A percentile compares a stretch with the other conserved stretches of the same genome.
Conservation (phyloP, 2,329 filamentous ascomycete genomes). For the Talaromyces funiculosus region DNA sequence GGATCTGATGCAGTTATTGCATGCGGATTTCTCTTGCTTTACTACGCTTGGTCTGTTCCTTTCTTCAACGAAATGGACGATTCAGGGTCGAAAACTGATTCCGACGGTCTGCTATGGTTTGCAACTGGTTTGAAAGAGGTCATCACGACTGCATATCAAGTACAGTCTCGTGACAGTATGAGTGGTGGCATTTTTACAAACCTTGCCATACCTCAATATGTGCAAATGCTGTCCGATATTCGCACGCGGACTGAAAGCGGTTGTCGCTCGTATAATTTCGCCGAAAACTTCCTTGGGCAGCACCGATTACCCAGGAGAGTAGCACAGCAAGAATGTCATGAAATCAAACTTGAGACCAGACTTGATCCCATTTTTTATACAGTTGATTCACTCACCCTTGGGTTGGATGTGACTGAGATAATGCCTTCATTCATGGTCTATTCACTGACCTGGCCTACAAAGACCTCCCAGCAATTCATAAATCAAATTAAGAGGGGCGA, state of each 20-base stretch:
- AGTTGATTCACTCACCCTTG: neutral
- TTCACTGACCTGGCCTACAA: neutral
- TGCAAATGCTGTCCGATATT: neutral
- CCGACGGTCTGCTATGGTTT: constrained; percentile 3
- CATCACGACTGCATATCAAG: neutral
- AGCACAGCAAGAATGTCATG: neutral
- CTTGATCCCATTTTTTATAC: neutral
- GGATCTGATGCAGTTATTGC: neutral
- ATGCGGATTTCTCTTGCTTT: constrained; percentile 4
- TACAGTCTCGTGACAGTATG: neutral
- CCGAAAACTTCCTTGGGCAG: neutral
- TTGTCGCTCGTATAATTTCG: neutral
- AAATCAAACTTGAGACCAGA: neutral
- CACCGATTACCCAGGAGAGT: neutral
- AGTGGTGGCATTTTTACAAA: neutral
- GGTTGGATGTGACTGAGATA: neutral
- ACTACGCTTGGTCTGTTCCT: constrained; percentile 2
- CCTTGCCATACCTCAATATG: neutral
- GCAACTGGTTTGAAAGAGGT: neutral
- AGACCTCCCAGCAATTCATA: neutral
- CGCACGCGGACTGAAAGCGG: neutral
- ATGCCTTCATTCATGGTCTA: constrained; percentile 5
- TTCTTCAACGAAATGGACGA: constrained; percentile 1
- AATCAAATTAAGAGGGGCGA: neutral
- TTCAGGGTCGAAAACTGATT: neutral